These are phyloP conservation scores for Mycena crocata DNA, from an alignment of 768 basidiomycete genomes.

Conservation along the genomic window DNA sequence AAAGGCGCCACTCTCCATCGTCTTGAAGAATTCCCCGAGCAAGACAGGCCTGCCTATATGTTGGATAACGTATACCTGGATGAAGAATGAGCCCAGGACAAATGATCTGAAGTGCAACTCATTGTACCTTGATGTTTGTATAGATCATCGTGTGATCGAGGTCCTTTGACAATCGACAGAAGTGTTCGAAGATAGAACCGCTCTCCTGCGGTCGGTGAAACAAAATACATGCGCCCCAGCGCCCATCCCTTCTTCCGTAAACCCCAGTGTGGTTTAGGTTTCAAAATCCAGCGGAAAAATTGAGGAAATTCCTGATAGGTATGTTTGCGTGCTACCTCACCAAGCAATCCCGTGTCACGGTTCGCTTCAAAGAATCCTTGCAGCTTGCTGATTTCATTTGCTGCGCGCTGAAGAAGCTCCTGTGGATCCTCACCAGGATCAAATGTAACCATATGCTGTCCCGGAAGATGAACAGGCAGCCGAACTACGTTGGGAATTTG, in stretches of 20 bases:
- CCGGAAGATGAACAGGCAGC: constrained; percentile 55
- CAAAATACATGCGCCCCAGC: constrained; percentile 55
- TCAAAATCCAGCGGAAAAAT: neutral
- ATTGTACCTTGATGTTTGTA: neutral
- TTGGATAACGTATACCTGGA: neutral
- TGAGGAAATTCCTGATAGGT: constrained; percentile 5
- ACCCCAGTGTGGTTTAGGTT: constrained; percentile 40
- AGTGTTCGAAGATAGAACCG: constrained; percentile 1
- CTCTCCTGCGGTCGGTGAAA: constrained; percentile 24
- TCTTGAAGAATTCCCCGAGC: constrained; percentile 49
- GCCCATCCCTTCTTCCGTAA: constrained; percentile 43
- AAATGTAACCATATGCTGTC: constrained; percentile 53
- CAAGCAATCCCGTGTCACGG: neutral
- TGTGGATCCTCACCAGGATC: constrained; percentile 39
- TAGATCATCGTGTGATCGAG: neutral
- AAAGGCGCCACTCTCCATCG: constrained; percentile 55
- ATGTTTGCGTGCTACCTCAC: neutral
- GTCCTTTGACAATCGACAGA: neutral
- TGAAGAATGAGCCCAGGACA: too few relatives aligned
- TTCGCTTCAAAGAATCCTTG: neutral
- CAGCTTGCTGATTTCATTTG: neutral
- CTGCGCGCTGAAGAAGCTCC: neutral
- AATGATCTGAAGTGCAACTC: too few relatives aligned
- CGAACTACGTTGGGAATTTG: constrained; percentile 51
- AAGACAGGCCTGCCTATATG: neutral